phyloP scores from a whole-genome alignment of 805 yeast species.

The Kazachstania kunashirensis region DNA sequence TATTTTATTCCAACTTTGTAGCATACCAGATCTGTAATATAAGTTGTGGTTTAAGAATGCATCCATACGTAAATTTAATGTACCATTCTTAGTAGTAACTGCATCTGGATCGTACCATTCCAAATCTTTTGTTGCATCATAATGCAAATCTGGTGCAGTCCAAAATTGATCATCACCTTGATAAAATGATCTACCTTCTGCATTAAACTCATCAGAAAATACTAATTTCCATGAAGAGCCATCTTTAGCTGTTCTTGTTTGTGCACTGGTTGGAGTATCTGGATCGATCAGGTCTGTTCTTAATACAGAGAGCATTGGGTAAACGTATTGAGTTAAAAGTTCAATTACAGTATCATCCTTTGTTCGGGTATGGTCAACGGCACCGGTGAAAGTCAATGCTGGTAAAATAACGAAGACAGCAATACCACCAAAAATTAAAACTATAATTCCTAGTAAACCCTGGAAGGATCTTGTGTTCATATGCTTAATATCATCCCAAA shows the following conservation, averaged over 20 bases:
- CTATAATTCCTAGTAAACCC: constrained; percentile 52
- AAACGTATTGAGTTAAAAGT: constrained; percentile 38
- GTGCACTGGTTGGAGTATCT: constrained; percentile 47
- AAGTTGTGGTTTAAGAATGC: constrained; percentile 72
- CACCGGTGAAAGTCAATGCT: constrained; percentile 74
- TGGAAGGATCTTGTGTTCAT: constrained; percentile 54
- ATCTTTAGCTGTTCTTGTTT: constrained; percentile 41
- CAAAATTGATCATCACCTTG: constrained; percentile 88
- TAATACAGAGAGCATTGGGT: constrained; percentile 44
- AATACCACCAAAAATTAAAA: constrained; percentile 50
- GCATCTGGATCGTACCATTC: constrained; percentile 98
- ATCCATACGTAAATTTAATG: constrained; percentile 60
- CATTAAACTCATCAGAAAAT: constrained; percentile 85
- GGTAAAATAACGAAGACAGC: constrained; percentile 75
- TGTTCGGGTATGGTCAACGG: constrained; percentile 10
- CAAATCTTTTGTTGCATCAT: constrained; percentile 79
- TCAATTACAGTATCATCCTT: constrained; percentile 24
- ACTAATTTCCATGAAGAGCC: constrained; percentile 70
- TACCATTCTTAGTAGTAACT: constrained; percentile 63
- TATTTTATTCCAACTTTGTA: constrained; percentile 85
- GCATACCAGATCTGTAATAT: constrained; percentile 81
- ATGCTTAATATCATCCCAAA: constrained; percentile 51
- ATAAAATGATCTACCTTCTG: constrained; percentile 83
- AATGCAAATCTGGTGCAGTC: constrained; percentile 74
- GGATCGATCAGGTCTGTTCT: constrained; percentile 48